Conservation (phyloP, 2,329 filamentous ascomycete species). For the Zasmidium citrigriseum region DNA sequence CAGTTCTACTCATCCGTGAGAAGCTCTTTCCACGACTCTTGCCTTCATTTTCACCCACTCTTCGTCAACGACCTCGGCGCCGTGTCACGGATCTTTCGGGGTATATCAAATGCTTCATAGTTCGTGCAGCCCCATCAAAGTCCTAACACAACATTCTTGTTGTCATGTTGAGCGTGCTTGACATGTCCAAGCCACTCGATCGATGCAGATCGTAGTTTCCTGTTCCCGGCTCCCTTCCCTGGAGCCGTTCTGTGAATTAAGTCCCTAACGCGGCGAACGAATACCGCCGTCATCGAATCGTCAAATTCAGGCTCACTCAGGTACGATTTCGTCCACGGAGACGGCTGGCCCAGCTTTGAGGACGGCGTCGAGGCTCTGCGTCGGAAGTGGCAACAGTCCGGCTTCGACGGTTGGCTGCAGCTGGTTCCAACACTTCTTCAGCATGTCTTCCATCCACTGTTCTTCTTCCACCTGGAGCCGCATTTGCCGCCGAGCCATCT, state of each 20-base stretch:
- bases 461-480: constrained; percentile 46
- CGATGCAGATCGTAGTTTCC: too few relatives aligned
- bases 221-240: not conserved
- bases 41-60: too few relatives aligned
- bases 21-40: too few relatives aligned
- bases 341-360: constrained; percentile 22
- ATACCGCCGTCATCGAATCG: not conserved
- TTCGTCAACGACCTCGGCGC: too few relatives aligned
- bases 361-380: constrained; percentile 25
- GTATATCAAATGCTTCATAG: too few relatives aligned
- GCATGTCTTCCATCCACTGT: constrained; percentile 43
- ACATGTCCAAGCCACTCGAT: too few relatives aligned
- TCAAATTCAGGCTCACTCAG: constrained; percentile 17
- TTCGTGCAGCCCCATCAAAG: too few relatives aligned
- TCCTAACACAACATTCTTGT: too few relatives aligned
- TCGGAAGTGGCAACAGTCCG: constrained; percentile 3
- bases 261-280: not conserved
- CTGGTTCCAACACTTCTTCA: constrained; percentile 45
- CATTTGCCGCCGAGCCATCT: constrained; percentile 49
- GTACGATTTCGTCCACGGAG: constrained; percentile 24
- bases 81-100: too few relatives aligned
- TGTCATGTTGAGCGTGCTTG: too few relatives aligned
- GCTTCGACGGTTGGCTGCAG: constrained; percentile 21
- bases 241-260: not conserved
- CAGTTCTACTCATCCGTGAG: too few relatives aligned